Evolutionary conservation across 2,329 filamentous ascomycete species (phyloP), one percentile per base, ranked within the genome.

Genomic region (Sarocladium strictum): DNA sequence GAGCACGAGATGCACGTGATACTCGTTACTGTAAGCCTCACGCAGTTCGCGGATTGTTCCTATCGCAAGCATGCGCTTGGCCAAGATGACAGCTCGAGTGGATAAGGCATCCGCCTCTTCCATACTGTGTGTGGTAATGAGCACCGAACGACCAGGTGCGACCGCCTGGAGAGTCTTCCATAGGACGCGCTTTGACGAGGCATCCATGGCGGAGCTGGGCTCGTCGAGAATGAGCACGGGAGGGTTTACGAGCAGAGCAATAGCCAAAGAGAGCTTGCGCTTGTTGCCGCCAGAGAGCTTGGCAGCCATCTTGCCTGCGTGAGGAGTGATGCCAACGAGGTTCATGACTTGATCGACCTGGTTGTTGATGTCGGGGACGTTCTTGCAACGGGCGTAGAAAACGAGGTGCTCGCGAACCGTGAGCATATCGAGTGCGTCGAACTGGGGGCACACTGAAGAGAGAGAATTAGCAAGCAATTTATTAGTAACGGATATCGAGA

Each of bases 221-320:
- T 96, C 90, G 65, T 96, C 90, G 2, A 96, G 83, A 0, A 96
- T 76, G 0, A 96, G 72, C 0, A 95, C 89, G 0, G 84, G 82
- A 0, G 90, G 90, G 62, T 94, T 92, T 4, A 90, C 90, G 78
- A 95, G 93, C 0, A 96, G 72, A 0, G 91, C 90, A 53, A 96
- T 94, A 1, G 86, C 90, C 0, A 96, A 78, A 3, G 82, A 89
- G 1, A 96, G 74, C 69, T 96, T 96, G 11, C 90, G 78, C 74
- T 94, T 92, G 71, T 95, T 96, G 21, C 91, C 90, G 3, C 90
- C 90, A 0, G 86, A 90, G 0, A 96, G 77, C 54, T 87, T 86
- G 51, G 80, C 79, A 0, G 89, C 90, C 75, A 90, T 86, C 9
- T 89, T 81, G 12, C 81, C 75, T 3, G 80, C 73, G 71, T 90